These are phyloP conservation scores for Fusarium piperis DNA, from an alignment of 2,329 filamentous ascomycete genomes.

Conservation along the genomic window DNA sequence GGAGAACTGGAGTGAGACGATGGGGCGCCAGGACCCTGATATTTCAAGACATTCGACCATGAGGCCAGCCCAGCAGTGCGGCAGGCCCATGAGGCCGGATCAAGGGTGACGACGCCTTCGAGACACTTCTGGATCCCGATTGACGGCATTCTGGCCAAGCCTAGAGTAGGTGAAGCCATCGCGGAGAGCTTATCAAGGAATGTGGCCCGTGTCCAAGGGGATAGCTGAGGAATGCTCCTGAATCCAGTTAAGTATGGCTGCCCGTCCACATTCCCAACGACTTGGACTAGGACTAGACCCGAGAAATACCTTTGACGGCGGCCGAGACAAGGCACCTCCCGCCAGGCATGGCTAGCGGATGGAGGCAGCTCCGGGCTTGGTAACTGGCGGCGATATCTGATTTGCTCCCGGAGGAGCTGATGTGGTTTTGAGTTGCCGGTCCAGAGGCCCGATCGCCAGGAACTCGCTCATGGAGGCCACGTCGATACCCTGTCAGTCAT, in stretches of 20 bases:
- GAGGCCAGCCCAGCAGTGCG: background rate
- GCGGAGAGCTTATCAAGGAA: conserved; percentile 25
- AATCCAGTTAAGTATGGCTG: conserved; percentile 21
- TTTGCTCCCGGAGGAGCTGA: background rate
- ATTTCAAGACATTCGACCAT: conserved; percentile 28
- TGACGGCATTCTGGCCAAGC: conserved; percentile 27
- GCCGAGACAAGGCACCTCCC: conserved; percentile 7
- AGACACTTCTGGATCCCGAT: conserved; percentile 22
- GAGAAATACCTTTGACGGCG: conserved; percentile 8
- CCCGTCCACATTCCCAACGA: conserved; percentile 24
- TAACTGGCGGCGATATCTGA: background rate
- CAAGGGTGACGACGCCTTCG: conserved; percentile 8
- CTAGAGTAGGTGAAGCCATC: conserved; percentile 27
- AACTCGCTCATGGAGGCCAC: background rate
- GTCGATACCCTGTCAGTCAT: conserved; percentile 2
- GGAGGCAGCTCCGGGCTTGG: background rate
- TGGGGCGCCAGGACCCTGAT: conserved; percentile 11
- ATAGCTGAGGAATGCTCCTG: conserved; percentile 30
- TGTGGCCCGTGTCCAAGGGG: conserved; percentile 19
- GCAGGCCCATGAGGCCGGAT: conserved; percentile 18
- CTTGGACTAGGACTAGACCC: background rate
- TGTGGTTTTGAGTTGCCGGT: conserved; percentile 18
- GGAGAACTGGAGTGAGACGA: background rate
- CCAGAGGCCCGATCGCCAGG: conserved; percentile 15
- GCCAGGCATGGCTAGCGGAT: background rate